Base-by-base conservation (phyloP, 2,329 filamentous ascomycete genomes). In the Herpotrichia juniperi region DNA sequence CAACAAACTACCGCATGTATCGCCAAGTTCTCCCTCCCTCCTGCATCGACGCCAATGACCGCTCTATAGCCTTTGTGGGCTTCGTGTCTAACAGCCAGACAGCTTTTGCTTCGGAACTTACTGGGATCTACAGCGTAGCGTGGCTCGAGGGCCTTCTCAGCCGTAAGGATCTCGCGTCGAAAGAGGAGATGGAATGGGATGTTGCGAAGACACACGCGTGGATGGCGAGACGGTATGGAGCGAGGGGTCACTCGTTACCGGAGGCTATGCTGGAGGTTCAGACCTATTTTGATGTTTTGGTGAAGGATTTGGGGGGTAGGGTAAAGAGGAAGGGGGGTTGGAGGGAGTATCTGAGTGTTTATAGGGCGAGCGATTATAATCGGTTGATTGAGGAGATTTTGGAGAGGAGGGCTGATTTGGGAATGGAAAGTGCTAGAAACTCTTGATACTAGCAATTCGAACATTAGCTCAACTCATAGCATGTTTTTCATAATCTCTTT, bases 141-240 rank as follows among this genome's bases (percentile, higher is more conserved):
- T 54, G 51, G 51, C 19, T 54, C 24, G 42, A 50, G 28, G 42
- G 51, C 5, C 14, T 52, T 3, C 30, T 46, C 14, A 11, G 26
- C 22, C 12, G 12, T 2, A 17, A 19, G 9, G 32, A 40, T 28
- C 40, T 54, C 16, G 42, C 46, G 25, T 25, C 11, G 22, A 25
- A 47, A 39, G 32, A 37, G 17, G 34, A 50, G 11, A 54, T 96
- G 46, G 89, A 93, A 79, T 79, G 88, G 58, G 85, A 86, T 59
- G 84, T 90, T 8, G 75, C 86, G 44, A 89, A 94, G 79, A 89
- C 90, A 37, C 96, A 96, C 85, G 84, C 85, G 62, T 87, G 87
- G 49, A 76, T 94, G 65, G 90, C 87, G 28, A 83, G 88, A 72
- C 96, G 92, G 91, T 94, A 96, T 19, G 34, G 34, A 6, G 34